Evolutionary conservation across 768 basidiomycete species (phyloP).

Genomic region (Mycena epipterygia): DNA sequence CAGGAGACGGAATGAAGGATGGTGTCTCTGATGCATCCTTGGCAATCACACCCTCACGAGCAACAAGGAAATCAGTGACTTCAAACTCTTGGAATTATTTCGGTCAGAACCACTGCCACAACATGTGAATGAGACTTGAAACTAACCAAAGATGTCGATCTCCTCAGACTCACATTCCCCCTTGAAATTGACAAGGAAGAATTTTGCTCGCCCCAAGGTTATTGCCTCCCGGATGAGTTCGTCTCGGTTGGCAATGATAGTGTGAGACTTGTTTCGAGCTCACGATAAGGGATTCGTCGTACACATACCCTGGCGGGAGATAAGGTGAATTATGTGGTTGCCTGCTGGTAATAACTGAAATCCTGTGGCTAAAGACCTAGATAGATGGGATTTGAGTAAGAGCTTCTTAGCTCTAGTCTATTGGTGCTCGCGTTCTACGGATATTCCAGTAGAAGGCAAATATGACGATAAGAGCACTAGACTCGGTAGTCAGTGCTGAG

Average conservation of each 20-base stretch:
- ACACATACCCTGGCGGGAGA: not conserved
- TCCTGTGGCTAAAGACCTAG: not conserved
- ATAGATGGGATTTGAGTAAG: not conserved
- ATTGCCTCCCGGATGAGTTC: not conserved
- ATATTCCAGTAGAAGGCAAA: no score
- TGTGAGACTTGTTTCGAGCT: not conserved
- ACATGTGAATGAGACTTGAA: not conserved
- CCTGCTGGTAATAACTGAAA: not conserved
- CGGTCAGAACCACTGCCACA: no score
- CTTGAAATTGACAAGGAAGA: not conserved
- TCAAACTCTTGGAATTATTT: not conserved
- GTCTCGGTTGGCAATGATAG: not conserved
- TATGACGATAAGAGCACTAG: no score
- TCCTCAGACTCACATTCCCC: not conserved
- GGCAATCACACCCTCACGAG: slow-evolving; percentile 2
- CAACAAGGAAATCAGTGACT: not conserved
- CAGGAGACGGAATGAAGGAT: slow-evolving; percentile 2
- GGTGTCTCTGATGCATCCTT: not conserved
- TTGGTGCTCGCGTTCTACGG: no score
- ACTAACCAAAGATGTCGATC: not conserved
- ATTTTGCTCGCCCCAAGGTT: not conserved
- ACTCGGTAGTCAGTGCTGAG: no score
- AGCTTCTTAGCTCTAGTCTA: no score
- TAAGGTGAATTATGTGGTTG: not conserved
- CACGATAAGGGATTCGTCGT: not conserved